Percentiles rank a stretch among this genome's conserved stretches.
These are phyloP conservation scores for Ceratocystis destructans DNA, from an alignment of 2,329 filamentous ascomycete genomes.

Conservation along the genomic window DNA sequence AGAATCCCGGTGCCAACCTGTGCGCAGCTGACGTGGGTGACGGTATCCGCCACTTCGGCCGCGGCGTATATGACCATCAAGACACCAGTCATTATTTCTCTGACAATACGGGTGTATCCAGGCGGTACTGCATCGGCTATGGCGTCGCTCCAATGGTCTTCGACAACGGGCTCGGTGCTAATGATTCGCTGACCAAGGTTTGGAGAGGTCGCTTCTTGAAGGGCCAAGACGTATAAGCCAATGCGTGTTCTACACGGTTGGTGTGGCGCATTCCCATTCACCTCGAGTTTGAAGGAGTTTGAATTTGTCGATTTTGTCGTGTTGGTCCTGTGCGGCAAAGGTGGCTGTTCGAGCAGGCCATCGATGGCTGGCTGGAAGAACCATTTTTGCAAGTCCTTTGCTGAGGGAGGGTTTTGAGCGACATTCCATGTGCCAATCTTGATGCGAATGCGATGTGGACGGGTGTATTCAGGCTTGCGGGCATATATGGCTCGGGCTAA, in stretches of 20 bases:
- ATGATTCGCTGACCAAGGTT: constrained; percentile 67
- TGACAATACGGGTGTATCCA: constrained; percentile 62
- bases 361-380: constrained; percentile 46
- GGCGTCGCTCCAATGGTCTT: constrained; percentile 68
- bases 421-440: constrained; percentile 97
- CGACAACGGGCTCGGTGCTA: constrained; percentile 53
- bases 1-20: constrained; percentile 79
- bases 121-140: constrained; percentile 59
- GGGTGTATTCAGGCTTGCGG: constrained; percentile 65
- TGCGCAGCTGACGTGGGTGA: constrained; percentile 69
- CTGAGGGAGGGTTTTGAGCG: constrained; percentile 67
- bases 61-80: constrained; percentile 77
- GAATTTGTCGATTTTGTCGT: constrained; percentile 9
- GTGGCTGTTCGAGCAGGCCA: constrained; percentile 20
- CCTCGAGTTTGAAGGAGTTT: constrained; percentile 15
- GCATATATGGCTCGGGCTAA: constrained; percentile 55
- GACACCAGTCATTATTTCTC: constrained; percentile 77
- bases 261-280: constrained; percentile 10
- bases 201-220: constrained; percentile 88
- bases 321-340: constrained; percentile 7
- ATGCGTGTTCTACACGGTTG: constrained; percentile 30
- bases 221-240: constrained; percentile 74
- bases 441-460: constrained; percentile 59
- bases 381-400: constrained; percentile 79
- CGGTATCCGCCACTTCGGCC: constrained; percentile 55